Base-by-base conservation (phyloP, 2,329 filamentous ascomycete genomes). In the Blastomyces parvus region DNA sequence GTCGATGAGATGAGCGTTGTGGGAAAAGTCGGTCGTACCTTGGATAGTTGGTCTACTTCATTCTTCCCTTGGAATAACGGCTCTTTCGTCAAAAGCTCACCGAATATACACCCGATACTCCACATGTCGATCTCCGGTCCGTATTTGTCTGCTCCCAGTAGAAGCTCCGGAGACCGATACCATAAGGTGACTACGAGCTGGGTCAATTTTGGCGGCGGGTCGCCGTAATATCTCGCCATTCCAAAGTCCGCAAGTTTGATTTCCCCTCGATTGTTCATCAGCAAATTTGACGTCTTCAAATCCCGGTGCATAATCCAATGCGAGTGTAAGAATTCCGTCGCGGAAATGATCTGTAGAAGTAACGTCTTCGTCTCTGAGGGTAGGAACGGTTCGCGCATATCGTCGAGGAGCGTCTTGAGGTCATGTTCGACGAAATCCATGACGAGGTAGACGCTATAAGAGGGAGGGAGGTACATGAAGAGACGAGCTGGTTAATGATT, bases 361-460 rank as follows among this genome's bases (percentile, higher is more conserved):
- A 99, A 84, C 0, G 90, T 93, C 76, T 99, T 99, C 72, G 91
- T 86, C 76, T 99, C 94, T 52, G 90, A 96, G 0, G 90, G 88
- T 63, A 96, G 83, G 74, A 99, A 99, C 0, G 92, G 91, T 73
- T 97, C 90, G 61, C 88, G 84, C 91, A 97, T 96, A 73, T 95
- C 90, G 75, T 95, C 90, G 67, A 96, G 88, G 63, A 99, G 84
- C 62, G 88, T 90, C 77, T 95, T 96, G 63, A 99, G 86, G 73
- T 99, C 94, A 81, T 99, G 94, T 80, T 97, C 93, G 70, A 97
- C 82, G 76, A 97, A 99, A 73, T 97, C 92, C 82, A 99, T 93
- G 66, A 97, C 94, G 63, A 99, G 85, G 75, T 91, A 95, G 68
- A 97, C 88, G 78, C 88, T 91, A 74, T 75, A 66, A 70, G 69